Evolutionary conservation across 129 eudicot species (phyloP), one percentile per base, ranked within the genome.

Genomic region (Lonicera japonica): DNA sequence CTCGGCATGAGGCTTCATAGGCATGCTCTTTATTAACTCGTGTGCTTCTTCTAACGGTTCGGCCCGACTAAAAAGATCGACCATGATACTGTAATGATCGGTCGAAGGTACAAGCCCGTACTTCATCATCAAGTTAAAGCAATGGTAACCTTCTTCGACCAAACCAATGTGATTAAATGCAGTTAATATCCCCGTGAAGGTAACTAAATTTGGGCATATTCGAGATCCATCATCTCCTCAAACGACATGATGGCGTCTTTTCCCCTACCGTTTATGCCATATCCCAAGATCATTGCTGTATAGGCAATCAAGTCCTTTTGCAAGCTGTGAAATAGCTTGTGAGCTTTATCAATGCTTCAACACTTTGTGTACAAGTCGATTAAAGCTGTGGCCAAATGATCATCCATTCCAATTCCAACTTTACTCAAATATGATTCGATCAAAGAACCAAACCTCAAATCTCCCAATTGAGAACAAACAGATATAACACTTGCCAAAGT

Each of bases 261-360:
- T 61, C 70, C 80, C 46, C 77, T 68, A 5, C 82, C 77, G 39
- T 83, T 83, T 62, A 83, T 58, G 16, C 90, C 86, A 68, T 80
- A 83, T 60, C 90, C 90, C 72, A 76, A 60, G 18, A 83, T 83
- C 80, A 83, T 83, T 5, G 86, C 83, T 4, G 90, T 75, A 60
- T 83, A 83, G 16, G 90, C 80, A 58, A 83, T 78, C 59, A 83
- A 21, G 60, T 83, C 90, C 66, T 64, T 83, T 36, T 9, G 60
- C 79, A 83, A 70, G 60, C 60, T 17, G 4, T 54, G 51, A 48
- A 83, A 83, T 55, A 79, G 60, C 47, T 76, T 70, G 64, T 66
- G 34, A 54, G 90, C 90, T 72, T 76, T 83, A 11, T 73, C 71
- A 12, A 83, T 70, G 61, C 64, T 58, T 67, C 90, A 86, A 76